Conservation (phyloP, 2,329 filamentous ascomycete species). For the Aspergillus sp. region DNA sequence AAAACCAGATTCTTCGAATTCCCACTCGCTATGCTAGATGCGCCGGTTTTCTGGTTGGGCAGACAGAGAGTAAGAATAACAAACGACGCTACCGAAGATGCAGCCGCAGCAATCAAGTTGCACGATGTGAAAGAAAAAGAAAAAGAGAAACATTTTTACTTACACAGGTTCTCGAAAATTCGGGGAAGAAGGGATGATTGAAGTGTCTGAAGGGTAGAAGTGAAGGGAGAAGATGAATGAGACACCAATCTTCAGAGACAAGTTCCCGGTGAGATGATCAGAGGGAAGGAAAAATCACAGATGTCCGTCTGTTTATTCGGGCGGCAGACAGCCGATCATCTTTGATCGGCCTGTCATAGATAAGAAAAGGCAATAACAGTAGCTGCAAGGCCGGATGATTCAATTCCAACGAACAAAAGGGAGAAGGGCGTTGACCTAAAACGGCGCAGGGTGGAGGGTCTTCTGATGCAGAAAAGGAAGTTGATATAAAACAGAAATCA, state of each 20-base stretch:
- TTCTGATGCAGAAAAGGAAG: slow-evolving; percentile 1
- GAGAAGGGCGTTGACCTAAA: slow-evolving; percentile 14
- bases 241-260: not conserved
- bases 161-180: not conserved
- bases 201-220: not conserved
- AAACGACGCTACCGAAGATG: slow-evolving; percentile 8
- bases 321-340: not conserved
- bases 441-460: not conserved
- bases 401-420: not conserved
- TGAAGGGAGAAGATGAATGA: not conserved
- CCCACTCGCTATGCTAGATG: slow-evolving; percentile 11
- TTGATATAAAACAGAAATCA: slow-evolving; percentile 6
- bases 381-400: not conserved
- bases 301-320: not conserved
- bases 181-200: not conserved
- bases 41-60: slow-evolving; percentile 2
- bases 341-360: not conserved
- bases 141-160: not conserved
- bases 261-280: not conserved
- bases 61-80: not conserved
- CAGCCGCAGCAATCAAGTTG: not conserved
- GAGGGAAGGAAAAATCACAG: not conserved
- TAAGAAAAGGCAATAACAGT: not conserved
- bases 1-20: not conserved
- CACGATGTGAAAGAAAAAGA: not conserved